phyloP scores from a whole-genome alignment of 139 green algal species.

The Nannochloris sp. region DNA sequence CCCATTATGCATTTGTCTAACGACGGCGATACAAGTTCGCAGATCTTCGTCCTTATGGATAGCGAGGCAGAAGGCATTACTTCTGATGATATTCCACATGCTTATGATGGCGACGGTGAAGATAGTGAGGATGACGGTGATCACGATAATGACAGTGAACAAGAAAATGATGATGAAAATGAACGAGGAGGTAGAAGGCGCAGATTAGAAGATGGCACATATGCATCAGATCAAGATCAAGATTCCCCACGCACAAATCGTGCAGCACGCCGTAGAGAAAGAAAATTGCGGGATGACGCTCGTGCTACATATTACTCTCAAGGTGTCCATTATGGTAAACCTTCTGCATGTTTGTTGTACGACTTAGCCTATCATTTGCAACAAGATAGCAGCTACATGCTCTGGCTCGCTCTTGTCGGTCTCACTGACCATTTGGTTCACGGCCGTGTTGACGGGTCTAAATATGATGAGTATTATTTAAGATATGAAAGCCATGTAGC shows the following conservation, averaged over 20 bases:
- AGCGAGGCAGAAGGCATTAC: not conserved
- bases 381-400: conserved; percentile 49
- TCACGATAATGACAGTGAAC: conserved; percentile 16
- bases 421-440: conserved; percentile 89
- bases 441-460: conserved; percentile 41
- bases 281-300: not conserved
- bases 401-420: conserved; percentile 76
- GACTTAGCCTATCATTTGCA: conserved; percentile 48
- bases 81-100: conserved; percentile 20
- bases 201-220: not conserved
- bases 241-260: not conserved
- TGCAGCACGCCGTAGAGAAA: conserved; percentile 6
- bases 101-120: conserved; percentile 22
- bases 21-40: not conserved
- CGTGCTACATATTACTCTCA: conserved; percentile 21
- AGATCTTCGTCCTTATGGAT: conserved; percentile 26
- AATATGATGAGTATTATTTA: conserved; percentile 30
- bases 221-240: not conserved
- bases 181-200: conserved; percentile 6
- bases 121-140: conserved; percentile 40
- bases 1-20: conserved; percentile 38
- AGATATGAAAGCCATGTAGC: conserved; percentile 25
- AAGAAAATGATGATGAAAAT: conserved; percentile 33
- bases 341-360: conserved; percentile 59
- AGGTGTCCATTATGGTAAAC: conserved; percentile 54